Conservation (phyloP, 108 stramenopile genomes). For the Skeletonema grethae region DNA sequence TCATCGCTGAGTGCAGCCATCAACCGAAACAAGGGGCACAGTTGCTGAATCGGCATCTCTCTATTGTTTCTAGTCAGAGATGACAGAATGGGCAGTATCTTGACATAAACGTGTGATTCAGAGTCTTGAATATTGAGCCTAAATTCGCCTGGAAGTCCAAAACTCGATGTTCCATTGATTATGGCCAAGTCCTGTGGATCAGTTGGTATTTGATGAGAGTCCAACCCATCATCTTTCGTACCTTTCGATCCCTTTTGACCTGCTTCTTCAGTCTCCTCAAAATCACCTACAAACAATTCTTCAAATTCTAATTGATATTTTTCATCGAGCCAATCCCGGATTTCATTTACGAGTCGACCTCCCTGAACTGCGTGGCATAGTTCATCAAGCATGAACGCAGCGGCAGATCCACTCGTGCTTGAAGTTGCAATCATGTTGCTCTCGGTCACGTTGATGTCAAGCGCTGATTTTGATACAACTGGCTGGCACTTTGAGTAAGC, state of each 20-base stretch:
- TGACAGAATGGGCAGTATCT: conserved; percentile 38
- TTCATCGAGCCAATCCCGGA: conserved; percentile 39
- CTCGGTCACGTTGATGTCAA: not conserved
- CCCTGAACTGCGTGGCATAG: conserved; percentile 50
- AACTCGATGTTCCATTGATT: conserved; percentile 26
- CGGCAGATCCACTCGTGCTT: conserved; percentile 27
- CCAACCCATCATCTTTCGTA: conserved; percentile 7
- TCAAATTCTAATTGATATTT: conserved; percentile 38
- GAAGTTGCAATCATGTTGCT: not conserved
- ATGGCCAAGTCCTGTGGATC: conserved; percentile 28
- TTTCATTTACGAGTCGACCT: conserved; percentile 30
- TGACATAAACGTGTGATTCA: conserved; percentile 33
- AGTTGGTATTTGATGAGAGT: conserved; percentile 15
- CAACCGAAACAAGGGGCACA: conserved; percentile 47
- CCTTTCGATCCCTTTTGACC: conserved; percentile 16
- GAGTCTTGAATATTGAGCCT: conserved; percentile 37
- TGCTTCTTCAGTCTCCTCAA: conserved; percentile 23
- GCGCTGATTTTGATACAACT: conserved; percentile 1
- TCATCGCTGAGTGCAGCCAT: conserved; percentile 38
- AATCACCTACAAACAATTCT: conserved; percentile 45
- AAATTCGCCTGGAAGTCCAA: conserved; percentile 36
- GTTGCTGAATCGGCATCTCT: conserved; percentile 32
- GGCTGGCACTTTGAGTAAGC: conserved; percentile 44
- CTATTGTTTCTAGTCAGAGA: conserved; percentile 12
- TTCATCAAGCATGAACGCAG: conserved; percentile 52